phyloP scores from a whole-genome alignment of 352 stramenopile genomes.

The Pythium dissotocum region DNA sequence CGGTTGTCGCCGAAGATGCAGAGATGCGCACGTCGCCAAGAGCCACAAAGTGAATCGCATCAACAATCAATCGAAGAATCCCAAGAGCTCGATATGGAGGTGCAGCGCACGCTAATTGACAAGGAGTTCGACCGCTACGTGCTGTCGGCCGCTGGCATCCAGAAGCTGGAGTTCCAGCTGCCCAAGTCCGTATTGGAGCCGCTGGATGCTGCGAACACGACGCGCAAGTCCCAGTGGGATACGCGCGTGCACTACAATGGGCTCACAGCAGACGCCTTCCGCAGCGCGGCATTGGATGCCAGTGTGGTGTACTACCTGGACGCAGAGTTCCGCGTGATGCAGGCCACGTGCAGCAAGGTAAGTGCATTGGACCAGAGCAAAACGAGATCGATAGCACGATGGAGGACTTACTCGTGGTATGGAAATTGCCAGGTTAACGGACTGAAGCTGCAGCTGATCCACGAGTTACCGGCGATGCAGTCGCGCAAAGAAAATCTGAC shows the following conservation, averaged over 20 bases:
- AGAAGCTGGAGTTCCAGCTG: constrained; percentile 35
- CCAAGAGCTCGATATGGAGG: constrained; percentile 47
- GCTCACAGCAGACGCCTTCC: constrained; percentile 58
- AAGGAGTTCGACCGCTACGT: constrained; percentile 82
- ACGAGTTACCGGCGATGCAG: constrained; percentile 38
- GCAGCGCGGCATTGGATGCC: constrained; percentile 29
- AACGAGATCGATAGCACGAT: too few relatives aligned
- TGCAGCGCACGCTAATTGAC: constrained; percentile 66
- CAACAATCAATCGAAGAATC: constrained; percentile 18
- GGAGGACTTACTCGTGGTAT: background rate
- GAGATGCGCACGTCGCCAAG: constrained; percentile 12
- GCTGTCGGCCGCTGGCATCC: constrained; percentile 40
- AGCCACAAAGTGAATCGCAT: constrained; percentile 16
- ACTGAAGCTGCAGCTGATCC: constrained; percentile 34
- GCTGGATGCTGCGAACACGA: constrained; percentile 43
- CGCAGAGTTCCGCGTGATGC: constrained; percentile 60
- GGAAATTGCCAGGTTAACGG: constrained; percentile 4
- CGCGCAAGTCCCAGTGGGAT: constrained; percentile 78
- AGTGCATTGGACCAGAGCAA: too few relatives aligned
- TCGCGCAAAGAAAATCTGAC: constrained; percentile 60
- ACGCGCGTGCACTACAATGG: constrained; percentile 68
- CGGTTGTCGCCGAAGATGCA: background rate
- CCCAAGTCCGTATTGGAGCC: constrained; percentile 38
- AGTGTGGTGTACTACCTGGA: constrained; percentile 70
- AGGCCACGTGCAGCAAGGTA: constrained; percentile 41